Percentiles rank a stretch among this genome's conserved stretches.
phyloP scores from a whole-genome alignment of 192 early-diverging fungal species.

The Rhizoclosmatium globosum region DNA sequence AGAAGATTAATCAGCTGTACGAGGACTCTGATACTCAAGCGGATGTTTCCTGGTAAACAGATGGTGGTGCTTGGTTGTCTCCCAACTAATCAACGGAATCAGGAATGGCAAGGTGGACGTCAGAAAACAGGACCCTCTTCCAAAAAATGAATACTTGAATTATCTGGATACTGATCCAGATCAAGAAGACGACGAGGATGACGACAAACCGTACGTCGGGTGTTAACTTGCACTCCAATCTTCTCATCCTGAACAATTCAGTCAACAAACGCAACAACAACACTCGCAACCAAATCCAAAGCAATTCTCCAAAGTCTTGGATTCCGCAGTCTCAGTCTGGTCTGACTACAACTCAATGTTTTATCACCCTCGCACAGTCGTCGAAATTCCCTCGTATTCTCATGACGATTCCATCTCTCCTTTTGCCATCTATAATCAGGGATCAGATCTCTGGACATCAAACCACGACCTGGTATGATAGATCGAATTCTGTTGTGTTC shows the following conservation, averaged over 20 bases:
- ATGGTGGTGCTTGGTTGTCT: neutral
- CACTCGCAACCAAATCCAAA: constrained; percentile 24
- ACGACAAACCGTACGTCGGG: neutral
- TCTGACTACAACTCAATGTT: constrained; percentile 82
- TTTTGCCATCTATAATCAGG: constrained; percentile 66
- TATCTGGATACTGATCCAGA: constrained; percentile 45
- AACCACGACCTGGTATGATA: constrained; percentile 22
- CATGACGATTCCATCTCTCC: constrained; percentile 65
- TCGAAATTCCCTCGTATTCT: constrained; percentile 57
- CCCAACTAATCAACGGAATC: neutral
- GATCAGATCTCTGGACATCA: constrained; percentile 41
- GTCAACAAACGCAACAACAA: constrained; percentile 31
- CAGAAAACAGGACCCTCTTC: constrained; percentile 48
- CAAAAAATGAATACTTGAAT: constrained; percentile 48
- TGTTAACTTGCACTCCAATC: neutral
- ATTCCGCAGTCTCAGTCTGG: constrained; percentile 70
- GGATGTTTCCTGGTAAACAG: neutral
- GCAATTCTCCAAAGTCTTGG: constrained; percentile 59
- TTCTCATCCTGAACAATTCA: constrained; percentile 5
- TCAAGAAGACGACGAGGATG: neutral
- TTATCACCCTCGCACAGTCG: constrained; percentile 74
- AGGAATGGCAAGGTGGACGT: constrained; percentile 42
- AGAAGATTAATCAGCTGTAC: constrained; percentile 24
- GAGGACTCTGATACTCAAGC: constrained; percentile 9
- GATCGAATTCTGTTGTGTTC: neutral